Evolutionary conservation across 306 rosid species (phyloP).

Genomic region (Aeschynomene evenia): DNA sequence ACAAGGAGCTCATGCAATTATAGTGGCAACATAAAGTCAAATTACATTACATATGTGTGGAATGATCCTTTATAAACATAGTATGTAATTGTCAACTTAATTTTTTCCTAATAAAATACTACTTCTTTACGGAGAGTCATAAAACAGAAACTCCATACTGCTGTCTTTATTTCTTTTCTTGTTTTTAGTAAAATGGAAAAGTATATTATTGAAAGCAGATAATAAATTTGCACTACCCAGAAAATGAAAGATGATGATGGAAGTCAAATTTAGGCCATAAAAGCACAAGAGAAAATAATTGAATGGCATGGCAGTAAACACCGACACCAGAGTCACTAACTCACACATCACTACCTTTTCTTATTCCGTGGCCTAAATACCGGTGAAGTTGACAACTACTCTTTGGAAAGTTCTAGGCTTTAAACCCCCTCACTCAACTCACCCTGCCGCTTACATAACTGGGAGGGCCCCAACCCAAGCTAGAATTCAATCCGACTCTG

Average conservation of each 20-base stretch:
- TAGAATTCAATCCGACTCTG: neutral
- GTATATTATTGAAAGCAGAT: neutral
- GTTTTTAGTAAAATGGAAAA: neutral
- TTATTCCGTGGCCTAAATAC: neutral
- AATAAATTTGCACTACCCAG: neutral
- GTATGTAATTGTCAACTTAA: neutral
- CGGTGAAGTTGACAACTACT: neutral
- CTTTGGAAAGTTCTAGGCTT: neutral
- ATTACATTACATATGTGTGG: too few species aligned
- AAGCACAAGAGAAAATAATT: neutral
- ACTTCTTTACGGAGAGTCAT: neutral
- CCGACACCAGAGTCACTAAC: constrained; percentile 22
- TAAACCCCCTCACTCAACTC: neutral
- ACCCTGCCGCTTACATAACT: neutral
- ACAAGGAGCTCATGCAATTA: constrained; percentile 4
- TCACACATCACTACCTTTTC: neutral
- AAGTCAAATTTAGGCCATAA: neutral
- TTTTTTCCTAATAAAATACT: neutral
- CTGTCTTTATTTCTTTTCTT: too few species aligned
- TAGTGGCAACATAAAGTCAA: neutral
- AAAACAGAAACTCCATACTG: neutral
- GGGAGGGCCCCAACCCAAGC: neutral
- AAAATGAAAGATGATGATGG: neutral
- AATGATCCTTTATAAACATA: too few species aligned
- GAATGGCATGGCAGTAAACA: neutral